Conservation (phyloP, 2,329 filamentous ascomycete species). For the Penicillium frequentans region DNA sequence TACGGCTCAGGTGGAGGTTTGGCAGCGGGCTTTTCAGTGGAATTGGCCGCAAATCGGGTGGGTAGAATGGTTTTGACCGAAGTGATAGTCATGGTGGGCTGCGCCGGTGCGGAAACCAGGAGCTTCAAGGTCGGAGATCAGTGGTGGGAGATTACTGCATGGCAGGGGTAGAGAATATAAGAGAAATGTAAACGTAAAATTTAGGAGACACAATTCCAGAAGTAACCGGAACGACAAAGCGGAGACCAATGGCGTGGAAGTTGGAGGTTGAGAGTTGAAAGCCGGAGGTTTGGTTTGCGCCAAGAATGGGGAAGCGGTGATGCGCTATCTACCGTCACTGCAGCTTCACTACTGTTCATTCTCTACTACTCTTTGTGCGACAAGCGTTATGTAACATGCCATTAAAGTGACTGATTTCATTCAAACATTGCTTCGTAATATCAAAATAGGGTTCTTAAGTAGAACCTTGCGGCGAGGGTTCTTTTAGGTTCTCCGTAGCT, state of each 20-base stretch:
- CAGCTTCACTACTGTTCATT: neutral
- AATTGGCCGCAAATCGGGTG: conserved; percentile 40
- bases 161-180: neutral
- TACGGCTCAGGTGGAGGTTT: conserved; percentile 58
- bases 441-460: neutral
- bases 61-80: conserved; percentile 38
- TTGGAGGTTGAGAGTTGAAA: neutral
- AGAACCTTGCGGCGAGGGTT: conserved; percentile 54
- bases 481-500: conserved; percentile 83
- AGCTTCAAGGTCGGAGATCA: conserved; percentile 16
- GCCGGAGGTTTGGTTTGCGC: conserved; percentile 1
- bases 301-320: conserved; percentile 6
- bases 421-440: conserved; percentile 34
- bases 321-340: neutral
- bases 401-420: neutral
- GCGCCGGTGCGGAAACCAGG: conserved; percentile 23
- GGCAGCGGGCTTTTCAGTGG: conserved; percentile 49
- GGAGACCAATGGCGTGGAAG: neutral
- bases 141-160: conserved; percentile 16
- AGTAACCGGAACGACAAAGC: neutral
- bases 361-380: too few relatives aligned
- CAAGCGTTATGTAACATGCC: neutral
- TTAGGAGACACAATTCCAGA: neutral
- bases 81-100: conserved; percentile 45
- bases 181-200: neutral